Evolutionary conservation across 345 rosid genomes (phyloP).

Genomic region (Syzygium grande): DNA sequence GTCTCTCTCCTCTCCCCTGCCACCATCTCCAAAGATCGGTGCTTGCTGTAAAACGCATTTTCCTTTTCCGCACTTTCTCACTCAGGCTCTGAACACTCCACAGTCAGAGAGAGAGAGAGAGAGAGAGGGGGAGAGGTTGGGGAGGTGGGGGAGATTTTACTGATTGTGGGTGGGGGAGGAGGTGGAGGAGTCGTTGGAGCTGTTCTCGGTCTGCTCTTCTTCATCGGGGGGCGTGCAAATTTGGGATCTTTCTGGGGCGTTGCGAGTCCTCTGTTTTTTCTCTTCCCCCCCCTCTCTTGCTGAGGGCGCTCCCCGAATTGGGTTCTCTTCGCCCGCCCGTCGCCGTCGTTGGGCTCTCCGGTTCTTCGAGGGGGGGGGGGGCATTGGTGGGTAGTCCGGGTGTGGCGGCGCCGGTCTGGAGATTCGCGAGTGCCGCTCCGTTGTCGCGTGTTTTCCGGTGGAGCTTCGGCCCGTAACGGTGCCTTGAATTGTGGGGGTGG

Average conservation of each 20-base stretch:
- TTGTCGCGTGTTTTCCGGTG: background rate
- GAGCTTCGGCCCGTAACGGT: background rate
- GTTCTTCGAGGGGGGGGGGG: background rate
- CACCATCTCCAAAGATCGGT: background rate
- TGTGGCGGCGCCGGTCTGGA: background rate
- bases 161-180: background rate
- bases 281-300: background rate
- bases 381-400: background rate
- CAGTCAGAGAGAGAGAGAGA: background rate
- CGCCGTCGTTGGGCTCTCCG: background rate
- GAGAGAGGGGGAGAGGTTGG: background rate
- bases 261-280: background rate
- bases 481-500: constrained; percentile 14
- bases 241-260: background rate
- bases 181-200: background rate
- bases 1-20: background rate
- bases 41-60: background rate
- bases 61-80: background rate
- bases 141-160: background rate
- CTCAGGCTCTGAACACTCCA: background rate
- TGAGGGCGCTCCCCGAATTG: background rate
- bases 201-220: background rate
- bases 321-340: background rate
- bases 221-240: background rate
- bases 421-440: background rate